Evolutionary conservation across 139 green algal species (phyloP).

Genomic region (Picochlorum sp.): DNA sequence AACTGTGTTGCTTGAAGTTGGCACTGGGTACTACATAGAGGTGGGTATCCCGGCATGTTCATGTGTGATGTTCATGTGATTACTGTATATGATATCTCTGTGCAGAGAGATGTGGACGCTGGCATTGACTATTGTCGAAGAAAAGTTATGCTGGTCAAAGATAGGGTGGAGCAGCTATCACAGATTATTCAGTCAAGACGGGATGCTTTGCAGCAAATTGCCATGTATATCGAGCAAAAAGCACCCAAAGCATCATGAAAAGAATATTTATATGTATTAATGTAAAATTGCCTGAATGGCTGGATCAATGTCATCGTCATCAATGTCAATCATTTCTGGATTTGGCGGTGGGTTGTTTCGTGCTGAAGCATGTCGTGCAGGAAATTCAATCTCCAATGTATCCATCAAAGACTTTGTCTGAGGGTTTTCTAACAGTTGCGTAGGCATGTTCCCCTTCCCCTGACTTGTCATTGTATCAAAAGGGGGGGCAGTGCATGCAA

Average conservation of each 20-base stretch:
- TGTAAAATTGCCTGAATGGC: slow-evolving; percentile 1
- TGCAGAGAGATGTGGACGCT: slow-evolving; percentile 36
- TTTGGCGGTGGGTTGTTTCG: neutral
- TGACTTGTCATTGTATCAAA: slow-evolving; percentile 13
- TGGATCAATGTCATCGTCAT: slow-evolving; percentile 12
- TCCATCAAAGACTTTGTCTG: neutral
- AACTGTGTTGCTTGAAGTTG: slow-evolving; percentile 81
- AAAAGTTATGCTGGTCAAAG: slow-evolving; percentile 52
- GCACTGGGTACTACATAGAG: slow-evolving; percentile 87
- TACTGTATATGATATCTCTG: slow-evolving; percentile 23
- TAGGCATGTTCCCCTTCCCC: neutral
- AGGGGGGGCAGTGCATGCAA: slow-evolving; percentile 43
- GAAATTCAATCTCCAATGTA: neutral
- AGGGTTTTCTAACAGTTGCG: neutral
- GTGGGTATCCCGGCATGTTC: slow-evolving; percentile 18
- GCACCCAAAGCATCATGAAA: neutral
- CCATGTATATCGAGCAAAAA: neutral
- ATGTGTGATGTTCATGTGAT: neutral
- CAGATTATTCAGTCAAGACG: slow-evolving; percentile 19
- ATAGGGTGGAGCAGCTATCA: slow-evolving; percentile 47
- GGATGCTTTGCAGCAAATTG: neutral
- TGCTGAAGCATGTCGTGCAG: slow-evolving; percentile 5
- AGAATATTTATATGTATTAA: slow-evolving; percentile 10
- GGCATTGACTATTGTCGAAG: slow-evolving; percentile 64
- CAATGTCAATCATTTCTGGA: slow-evolving; percentile 13